Evolutionary conservation across 495 filamentous ascomycete species (phyloP), one percentile per base, ranked within the genome.

Genomic region (Aspergillus ellipticus): DNA sequence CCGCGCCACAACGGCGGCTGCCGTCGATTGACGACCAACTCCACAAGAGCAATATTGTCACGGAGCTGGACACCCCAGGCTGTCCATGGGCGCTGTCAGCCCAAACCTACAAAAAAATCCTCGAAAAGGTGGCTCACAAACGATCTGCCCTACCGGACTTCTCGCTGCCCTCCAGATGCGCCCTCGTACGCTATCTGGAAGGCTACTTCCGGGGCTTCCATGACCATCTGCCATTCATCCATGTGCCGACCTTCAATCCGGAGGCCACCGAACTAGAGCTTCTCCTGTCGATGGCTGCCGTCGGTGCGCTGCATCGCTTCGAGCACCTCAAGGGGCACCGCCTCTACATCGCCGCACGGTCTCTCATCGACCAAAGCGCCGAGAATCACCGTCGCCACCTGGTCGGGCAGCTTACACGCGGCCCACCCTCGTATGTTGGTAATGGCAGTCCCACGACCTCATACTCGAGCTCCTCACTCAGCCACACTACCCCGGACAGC

Each of bases 161-260:
- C 10, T 20, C 21, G 17, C 13, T 24, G 2, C 19, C 42, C 9
- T 82, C 79, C 7, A 75, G 79, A 4, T 74, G 82, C 60, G 79
- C 82, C 3, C 57, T 85, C 17, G 77, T 77, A 16, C 65, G 82
- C 33, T 85, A 82, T 42, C 59, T 84, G 29, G 78, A 80, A 37
- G 80, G 81, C 15, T 85, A 81, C 55, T 71, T 85, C 17, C 80
- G 71, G 54, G 81, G 82, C 6, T 84, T 85, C 49, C 77, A 85
- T 61, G 74, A 80, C 15, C 77, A 85, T 57, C 72, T 85, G 6
- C 83, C 82, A 3, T 81, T 85, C 43, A 66, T 86, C 28, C 83
- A 86, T 57, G 61, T 83, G 4, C 80, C 81, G 1, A 85, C 81
- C 1, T 65, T 85, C 26, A 63, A 66, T 4, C 69, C 76, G 4